A percentile compares a stretch with the other conserved stretches of the same genome.
Conservation (phyloP, 2,329 filamentous ascomycete species). For the Bisporella sp. region DNA sequence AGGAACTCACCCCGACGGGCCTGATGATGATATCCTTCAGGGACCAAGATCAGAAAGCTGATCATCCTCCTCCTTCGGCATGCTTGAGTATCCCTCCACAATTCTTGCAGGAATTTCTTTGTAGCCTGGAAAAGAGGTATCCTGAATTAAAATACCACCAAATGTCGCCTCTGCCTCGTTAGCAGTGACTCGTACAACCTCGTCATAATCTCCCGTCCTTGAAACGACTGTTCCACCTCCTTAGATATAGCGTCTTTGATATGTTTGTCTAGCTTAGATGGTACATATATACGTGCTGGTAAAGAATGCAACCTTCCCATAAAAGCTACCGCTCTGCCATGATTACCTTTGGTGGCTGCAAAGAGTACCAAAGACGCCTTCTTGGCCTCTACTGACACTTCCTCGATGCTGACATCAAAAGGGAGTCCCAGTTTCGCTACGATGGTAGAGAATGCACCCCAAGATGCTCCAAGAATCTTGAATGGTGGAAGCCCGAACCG, state of each 20-base stretch:
- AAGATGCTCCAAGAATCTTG: constrained; percentile 76
- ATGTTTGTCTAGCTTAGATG: constrained; percentile 44
- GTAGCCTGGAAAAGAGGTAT: constrained; percentile 61
- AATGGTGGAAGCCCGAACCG: constrained; percentile 67
- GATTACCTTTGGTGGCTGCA: constrained; percentile 70
- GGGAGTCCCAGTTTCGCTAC: constrained; percentile 34
- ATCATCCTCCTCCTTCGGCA: constrained; percentile 60
- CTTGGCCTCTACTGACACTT: constrained; percentile 19
- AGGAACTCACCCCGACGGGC: constrained; percentile 66
- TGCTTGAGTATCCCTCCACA: constrained; percentile 69
- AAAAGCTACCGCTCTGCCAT: constrained; percentile 64
- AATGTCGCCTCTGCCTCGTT: constrained; percentile 2
- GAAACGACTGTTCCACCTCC: constrained; percentile 57
- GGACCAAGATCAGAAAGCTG: constrained; percentile 45
- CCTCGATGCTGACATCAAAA: neutral
- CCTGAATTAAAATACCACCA: constrained; percentile 52
- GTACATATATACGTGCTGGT: constrained; percentile 54
- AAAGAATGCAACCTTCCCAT: constrained; percentile 58
- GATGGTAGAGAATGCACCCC: constrained; percentile 58
- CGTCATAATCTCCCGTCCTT: constrained; percentile 56
- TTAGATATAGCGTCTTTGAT: constrained; percentile 47
- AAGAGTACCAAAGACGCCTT: constrained; percentile 37
- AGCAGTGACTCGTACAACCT: constrained; percentile 38
- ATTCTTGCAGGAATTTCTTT: constrained; percentile 63
- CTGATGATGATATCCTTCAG: constrained; percentile 46